Evolutionary conservation across 768 basidiomycete species (phyloP), one percentile per base, ranked within the genome.

Genomic region (Erythrobasidium yunnanense): DNA sequence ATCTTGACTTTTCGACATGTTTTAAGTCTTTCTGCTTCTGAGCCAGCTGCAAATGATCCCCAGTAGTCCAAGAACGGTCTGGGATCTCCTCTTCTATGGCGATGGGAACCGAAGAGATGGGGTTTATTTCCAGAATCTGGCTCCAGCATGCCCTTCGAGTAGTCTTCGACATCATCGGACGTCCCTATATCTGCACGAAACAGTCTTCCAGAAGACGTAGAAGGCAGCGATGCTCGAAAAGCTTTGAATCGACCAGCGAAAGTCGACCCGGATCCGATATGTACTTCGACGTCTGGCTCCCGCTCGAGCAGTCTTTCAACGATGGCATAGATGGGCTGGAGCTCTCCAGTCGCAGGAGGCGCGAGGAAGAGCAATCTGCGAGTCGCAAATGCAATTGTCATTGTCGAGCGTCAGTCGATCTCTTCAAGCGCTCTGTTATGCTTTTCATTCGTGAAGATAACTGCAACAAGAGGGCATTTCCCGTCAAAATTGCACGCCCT

Each of bases 61-160:
- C 56, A 58, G 56, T 45, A 58, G 45, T 58, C 32, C 23, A 58
- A 58, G 56, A 58, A 58, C 27, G 56, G 56, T 8, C 34, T 58
- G 15, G 56, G 56, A 27, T 46, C 45, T 23, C 56, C 56, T 27
- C 56, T 13, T 2, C 38, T 45, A 20, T 58, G 56, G 27, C 56
- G 42, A 38, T 58, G 56, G 30, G 56, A 11, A 6, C 38, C 38
- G 29, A 22, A 58, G 11, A 58, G 38, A 17, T 25, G 56, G 8
- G 20, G 56, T 8, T n/a, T 34, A n/a, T 47, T 46, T 13, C 27
- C 25, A 13, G 25, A 11, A 25, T 58, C 5, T 27, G 18, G 38
- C 3, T 58, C 7, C 5, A 58, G 56, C 56, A 58, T 46, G 33
- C 45, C 34, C 35, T 47, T 7, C 13, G 56, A 58, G 25, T 58